Evolutionary conservation across 2,329 filamentous ascomycete species (phyloP), one percentile per base, ranked within the genome.

Genomic region (Hymenoscyphus infarciens): DNA sequence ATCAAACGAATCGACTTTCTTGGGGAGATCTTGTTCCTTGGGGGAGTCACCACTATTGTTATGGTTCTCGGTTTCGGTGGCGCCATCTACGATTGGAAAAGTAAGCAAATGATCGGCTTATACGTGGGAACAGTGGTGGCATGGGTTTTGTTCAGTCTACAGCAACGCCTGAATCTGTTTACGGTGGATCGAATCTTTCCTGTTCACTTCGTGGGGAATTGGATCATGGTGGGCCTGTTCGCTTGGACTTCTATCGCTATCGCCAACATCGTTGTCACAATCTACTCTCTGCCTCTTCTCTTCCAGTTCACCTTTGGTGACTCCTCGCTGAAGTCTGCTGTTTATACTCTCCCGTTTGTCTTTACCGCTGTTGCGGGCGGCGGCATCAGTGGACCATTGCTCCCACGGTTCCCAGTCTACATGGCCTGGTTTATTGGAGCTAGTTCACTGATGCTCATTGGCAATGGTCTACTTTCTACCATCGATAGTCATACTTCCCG

Each of bases 271-370:
- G 69, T 71, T 52, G 58, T 71, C 19, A 65, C 66, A 1, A 67
- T 70, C 62, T 70, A 71, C 27, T 76, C 78, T 56, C 75, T 81
- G 56, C 78, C 82, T 31, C 81, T 84, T 62, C 78, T 79, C 67
- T 82, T 81, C 59, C 79, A 81, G 58, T 81, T 81, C 61, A 79
- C 82, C 39, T 76, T 79, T 13, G 77, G 77, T 42, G 74, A 82
- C 27, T 75, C 77, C 1, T 79, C 79, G 8, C 79, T 83, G 15
- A 83, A 77, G 61, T 70, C 75, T 10, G 73, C 73, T 33, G 72
- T 78, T n/a, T 68, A 75, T 13, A 71, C 76, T 16, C 68, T 78
- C 0, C 75, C 75, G 3, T 67, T 74, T n/a, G 73, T 77, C 61
- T 61, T 76, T 22, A 65, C 73, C 6, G 68, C 77, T 58, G 71